A percentile compares a stretch with the other conserved stretches of the same genome.
Conservation (phyloP, 176 grass and related monocot genomes). For the Dendrocalamus sinicus region DNA sequence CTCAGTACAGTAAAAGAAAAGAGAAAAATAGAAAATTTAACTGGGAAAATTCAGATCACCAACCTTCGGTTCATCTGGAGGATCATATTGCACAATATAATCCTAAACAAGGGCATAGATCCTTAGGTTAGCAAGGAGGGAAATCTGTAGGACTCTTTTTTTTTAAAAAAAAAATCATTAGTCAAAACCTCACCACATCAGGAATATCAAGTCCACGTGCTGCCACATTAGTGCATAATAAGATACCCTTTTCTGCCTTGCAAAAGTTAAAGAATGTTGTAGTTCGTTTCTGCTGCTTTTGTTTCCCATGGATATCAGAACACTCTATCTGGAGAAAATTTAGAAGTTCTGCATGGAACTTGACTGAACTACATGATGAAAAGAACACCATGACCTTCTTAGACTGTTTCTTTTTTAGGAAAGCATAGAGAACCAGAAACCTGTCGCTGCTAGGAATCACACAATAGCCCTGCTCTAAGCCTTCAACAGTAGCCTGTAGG, state of each 20-base stretch:
- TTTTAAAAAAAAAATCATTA: neutral
- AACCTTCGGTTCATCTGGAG: slow-evolving; percentile 98
- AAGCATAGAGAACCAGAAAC: slow-evolving; percentile 89
- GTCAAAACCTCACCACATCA: slow-evolving; percentile 72
- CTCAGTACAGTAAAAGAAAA: neutral
- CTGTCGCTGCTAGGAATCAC: slow-evolving; percentile 79
- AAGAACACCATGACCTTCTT: slow-evolving; percentile 99
- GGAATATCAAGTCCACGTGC: slow-evolving; percentile 98
- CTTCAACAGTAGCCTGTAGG: slow-evolving; percentile 86
- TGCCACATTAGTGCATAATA: slow-evolving; percentile 93
- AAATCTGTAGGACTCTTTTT: neutral
- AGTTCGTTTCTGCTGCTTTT: slow-evolving; percentile 97
- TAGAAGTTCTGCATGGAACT: slow-evolving; percentile 84
- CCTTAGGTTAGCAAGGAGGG: slow-evolving; percentile 22
- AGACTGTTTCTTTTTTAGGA: slow-evolving; percentile 83
- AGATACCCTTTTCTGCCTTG: slow-evolving; percentile 88
- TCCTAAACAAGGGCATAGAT: slow-evolving; percentile 58
- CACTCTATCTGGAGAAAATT: slow-evolving; percentile 83
- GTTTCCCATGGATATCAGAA: slow-evolving; percentile 93
- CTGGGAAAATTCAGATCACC: neutral
- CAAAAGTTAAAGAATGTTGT: slow-evolving; percentile 93
- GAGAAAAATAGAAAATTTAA: slow-evolving; percentile 3
- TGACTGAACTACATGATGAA: slow-evolving; percentile 97
- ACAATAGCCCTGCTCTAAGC: slow-evolving; percentile 92
- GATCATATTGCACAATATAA: slow-evolving; percentile 98